Evolutionary conservation across 2,329 filamentous ascomycete genomes (phyloP).

Genomic region (Fusarium austroafricanum): DNA sequence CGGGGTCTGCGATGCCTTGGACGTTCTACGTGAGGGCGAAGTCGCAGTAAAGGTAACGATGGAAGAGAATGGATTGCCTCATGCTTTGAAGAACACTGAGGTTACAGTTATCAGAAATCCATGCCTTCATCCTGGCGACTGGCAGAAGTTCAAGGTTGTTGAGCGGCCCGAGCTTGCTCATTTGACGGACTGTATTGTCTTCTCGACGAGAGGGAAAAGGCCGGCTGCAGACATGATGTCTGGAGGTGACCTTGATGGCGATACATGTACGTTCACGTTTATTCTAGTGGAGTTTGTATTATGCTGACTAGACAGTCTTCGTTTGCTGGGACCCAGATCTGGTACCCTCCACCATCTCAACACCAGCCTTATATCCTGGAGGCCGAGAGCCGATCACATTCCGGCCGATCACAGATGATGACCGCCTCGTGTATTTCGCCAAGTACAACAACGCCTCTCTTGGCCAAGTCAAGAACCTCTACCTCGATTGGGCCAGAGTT

Average conservation of each 20-base stretch:
- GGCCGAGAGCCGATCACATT: neutral
- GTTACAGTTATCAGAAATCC: slow-evolving; percentile 9
- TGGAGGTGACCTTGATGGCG: neutral
- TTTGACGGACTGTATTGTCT: neutral
- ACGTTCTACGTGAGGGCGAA: slow-evolving; percentile 1
- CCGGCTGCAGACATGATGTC: slow-evolving; percentile 7
- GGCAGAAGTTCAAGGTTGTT: slow-evolving; percentile 6
- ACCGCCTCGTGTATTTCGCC: neutral
- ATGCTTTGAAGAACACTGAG: neutral
- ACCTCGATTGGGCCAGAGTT: slow-evolving; percentile 3
- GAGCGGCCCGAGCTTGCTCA: neutral
- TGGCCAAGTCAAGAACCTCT: neutral
- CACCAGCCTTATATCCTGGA: neutral
- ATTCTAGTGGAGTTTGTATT: no score
- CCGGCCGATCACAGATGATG: neutral
- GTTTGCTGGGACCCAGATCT: slow-evolving; percentile 5
- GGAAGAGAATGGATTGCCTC: neutral
- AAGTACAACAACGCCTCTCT: neutral
- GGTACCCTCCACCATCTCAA: neutral
- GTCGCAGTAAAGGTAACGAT: neutral
- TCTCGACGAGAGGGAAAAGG: neutral
- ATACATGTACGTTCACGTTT: no score
- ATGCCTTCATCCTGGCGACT: slow-evolving; percentile 7
- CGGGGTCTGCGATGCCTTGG: neutral
- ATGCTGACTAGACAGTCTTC: neutral